Evolutionary conservation across 257 asterid species (phyloP), one percentile per base, ranked within the genome.

Genomic region (Ballota nigra): DNA sequence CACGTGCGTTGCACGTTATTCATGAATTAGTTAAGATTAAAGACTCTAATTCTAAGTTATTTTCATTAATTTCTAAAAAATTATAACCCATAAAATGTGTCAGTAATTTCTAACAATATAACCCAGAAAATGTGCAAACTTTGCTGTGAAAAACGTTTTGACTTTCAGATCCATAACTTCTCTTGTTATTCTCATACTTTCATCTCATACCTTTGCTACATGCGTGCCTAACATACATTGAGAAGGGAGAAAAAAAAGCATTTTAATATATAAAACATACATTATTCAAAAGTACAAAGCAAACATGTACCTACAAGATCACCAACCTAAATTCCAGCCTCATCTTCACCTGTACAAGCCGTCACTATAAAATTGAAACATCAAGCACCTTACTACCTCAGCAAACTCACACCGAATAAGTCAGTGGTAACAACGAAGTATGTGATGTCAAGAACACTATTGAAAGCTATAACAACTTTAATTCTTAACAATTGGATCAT

Each of bases 281-380:
- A 67, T 26, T 68, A 52, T 67, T n/a, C 38, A 16, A 53, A 78
- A 79, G 82, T 78, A 77, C 81, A 77, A 82, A 81, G 59, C 76
- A 80, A 87, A 72, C 82, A 83, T 87, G 89, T 86, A 94, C 97
- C 98, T 91, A 94, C 99, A 94, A 94, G 99, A 94, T 94, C 99
- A 91, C 92, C 99, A 36, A 96, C 99, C 96, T 97, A 94, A 33
- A 91, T 76, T 78, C 98, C 98, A 78, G 98, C 99, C 83, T 94
- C 99, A 77, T 91, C 99, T 73, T 97, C 99, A 65, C 99, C 99
- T 43, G 98, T 86, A 72, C 99, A 98, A 79, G 99, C 99, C 82
- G 98, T 84, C 66, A 94, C 99, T 94, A 90, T 78, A 78, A 66
- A 74, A 43, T 36, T 67, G 68, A 68, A 71, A 71, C 59, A 58